phyloP scores from a whole-genome alignment of 495 filamentous ascomycete species.

The Lophiostoma macrostomum region DNA sequence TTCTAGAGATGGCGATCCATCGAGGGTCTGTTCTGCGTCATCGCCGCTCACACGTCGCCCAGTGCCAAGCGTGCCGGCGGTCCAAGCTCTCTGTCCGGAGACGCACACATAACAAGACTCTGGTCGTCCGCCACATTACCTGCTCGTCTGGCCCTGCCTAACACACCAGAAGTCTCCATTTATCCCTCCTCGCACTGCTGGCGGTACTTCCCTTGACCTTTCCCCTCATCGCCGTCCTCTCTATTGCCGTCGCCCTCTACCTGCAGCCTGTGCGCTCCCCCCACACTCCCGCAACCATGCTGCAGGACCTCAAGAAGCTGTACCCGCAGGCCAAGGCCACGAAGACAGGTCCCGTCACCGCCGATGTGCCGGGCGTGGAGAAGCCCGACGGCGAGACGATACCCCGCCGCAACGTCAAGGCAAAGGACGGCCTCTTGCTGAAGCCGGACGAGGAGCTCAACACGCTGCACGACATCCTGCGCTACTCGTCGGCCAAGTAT shows the following conservation, averaged over 20 bases:
- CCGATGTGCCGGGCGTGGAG: constrained; percentile 71
- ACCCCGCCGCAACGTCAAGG: constrained; percentile 72
- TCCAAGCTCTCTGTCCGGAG: neutral
- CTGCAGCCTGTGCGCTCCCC: neutral
- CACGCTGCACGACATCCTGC: constrained; percentile 87
- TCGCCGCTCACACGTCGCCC: too few species aligned
- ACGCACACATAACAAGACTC: neutral
- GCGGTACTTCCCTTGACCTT: constrained; percentile 6
- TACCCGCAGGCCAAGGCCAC: constrained; percentile 60
- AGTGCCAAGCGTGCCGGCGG: constrained; percentile 1
- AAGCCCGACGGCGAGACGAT: constrained; percentile 84
- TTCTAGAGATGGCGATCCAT: too few species aligned
- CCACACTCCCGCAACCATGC: constrained; percentile 19
- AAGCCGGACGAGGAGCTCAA: constrained; percentile 66
- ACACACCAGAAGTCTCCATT: constrained; percentile 1
- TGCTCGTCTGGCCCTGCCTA: neutral
- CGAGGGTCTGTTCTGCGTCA: too few species aligned
- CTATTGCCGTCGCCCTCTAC: constrained; percentile 3
- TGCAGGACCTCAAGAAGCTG: constrained; percentile 45
- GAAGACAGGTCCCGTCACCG: constrained; percentile 66
- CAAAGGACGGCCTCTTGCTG: constrained; percentile 65
- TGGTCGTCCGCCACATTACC: constrained; percentile 1
- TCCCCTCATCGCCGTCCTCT: constrained; percentile 13
- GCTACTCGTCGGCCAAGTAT: constrained; percentile 70
- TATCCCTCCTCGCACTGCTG: neutral